Conservation (phyloP, 2,329 filamentous ascomycete genomes). For the Monilinia polystroma region DNA sequence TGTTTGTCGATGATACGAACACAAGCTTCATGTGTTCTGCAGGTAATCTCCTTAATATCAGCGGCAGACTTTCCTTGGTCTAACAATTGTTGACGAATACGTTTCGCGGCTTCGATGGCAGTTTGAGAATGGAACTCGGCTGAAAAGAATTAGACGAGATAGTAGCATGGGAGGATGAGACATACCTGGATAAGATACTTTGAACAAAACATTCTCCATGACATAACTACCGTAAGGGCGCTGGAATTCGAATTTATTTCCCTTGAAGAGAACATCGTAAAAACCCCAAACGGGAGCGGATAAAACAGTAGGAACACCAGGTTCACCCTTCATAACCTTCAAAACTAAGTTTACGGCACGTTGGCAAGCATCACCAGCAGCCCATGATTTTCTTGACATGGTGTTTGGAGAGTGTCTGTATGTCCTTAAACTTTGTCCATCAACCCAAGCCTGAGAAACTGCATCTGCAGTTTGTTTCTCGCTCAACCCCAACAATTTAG, state of each 20-base stretch:
- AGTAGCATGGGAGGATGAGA: constrained; percentile 23
- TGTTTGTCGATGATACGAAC: constrained; percentile 99
- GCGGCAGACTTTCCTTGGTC: constrained; percentile 83
- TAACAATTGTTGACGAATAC: constrained; percentile 80
- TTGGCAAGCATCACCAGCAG: constrained; percentile 96
- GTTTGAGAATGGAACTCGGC: constrained; percentile 99
- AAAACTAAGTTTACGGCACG: constrained; percentile 87
- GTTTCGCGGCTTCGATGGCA: constrained; percentile 90
- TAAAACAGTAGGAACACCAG: constrained; percentile 87
- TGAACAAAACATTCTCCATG: constrained; percentile 99
- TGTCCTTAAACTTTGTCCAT: constrained; percentile 92
- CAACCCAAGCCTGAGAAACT: constrained; percentile 95
- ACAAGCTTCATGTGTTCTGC: constrained; percentile 97
- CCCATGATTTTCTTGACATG: constrained; percentile 99
- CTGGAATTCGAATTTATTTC: constrained; percentile 95
- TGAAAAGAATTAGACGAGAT: constrained; percentile 39
- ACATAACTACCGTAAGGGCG: constrained; percentile 96
- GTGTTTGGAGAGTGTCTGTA: constrained; percentile 98
- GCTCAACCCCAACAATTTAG: constrained; percentile 87
- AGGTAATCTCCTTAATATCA: constrained; percentile 90
- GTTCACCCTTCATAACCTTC: constrained; percentile 89
- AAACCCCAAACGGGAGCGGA: constrained; percentile 95
- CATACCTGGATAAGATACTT: constrained; percentile 94
- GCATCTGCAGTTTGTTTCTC: constrained; percentile 93
- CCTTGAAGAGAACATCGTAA: constrained; percentile 97